Conservation (phyloP, 106 monocot species). For the Apostasia ramifera region DNA sequence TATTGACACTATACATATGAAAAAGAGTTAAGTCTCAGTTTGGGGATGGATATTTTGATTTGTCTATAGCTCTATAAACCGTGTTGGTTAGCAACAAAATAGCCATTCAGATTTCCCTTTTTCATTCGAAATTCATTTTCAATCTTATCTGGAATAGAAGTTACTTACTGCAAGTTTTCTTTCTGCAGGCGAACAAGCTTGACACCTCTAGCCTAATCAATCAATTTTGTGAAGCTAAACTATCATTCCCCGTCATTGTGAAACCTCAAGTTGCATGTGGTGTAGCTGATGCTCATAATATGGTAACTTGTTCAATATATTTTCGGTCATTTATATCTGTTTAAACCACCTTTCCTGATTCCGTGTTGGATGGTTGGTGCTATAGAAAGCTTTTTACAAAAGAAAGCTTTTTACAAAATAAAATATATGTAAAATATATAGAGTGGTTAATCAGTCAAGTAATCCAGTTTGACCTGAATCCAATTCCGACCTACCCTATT, state of each 20-base stretch:
- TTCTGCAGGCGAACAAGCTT: slow-evolving; percentile 68
- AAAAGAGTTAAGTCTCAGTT: too few species aligned
- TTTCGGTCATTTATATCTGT: too few species aligned
- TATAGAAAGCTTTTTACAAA: too few species aligned
- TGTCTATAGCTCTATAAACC: too few species aligned
- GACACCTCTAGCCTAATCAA: slow-evolving; percentile 30
- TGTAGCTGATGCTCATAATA: slow-evolving; percentile 84
- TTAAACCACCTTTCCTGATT: not conserved
- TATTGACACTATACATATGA: too few species aligned
- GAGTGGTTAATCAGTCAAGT: too few species aligned
- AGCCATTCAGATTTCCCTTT: not conserved
- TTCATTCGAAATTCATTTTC: not conserved
- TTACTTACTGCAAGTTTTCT: slow-evolving; percentile 10
- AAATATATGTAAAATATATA: too few species aligned
- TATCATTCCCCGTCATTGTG: slow-evolving; percentile 81
- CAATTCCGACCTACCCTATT: too few species aligned
- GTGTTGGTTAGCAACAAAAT: not conserved
- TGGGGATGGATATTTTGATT: too few species aligned
- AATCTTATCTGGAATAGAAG: not conserved
- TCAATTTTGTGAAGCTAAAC: slow-evolving; percentile 45
- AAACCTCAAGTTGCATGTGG: slow-evolving; percentile 99
- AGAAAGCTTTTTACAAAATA: too few species aligned
- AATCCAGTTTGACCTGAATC: too few species aligned
- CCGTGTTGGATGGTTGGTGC: not conserved
- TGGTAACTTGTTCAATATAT: slow-evolving; percentile 32